Evolutionary conservation across 192 early-diverging fungal species (phyloP), one percentile per base, ranked within the genome.

Genomic region (Mortierella alpina): DNA sequence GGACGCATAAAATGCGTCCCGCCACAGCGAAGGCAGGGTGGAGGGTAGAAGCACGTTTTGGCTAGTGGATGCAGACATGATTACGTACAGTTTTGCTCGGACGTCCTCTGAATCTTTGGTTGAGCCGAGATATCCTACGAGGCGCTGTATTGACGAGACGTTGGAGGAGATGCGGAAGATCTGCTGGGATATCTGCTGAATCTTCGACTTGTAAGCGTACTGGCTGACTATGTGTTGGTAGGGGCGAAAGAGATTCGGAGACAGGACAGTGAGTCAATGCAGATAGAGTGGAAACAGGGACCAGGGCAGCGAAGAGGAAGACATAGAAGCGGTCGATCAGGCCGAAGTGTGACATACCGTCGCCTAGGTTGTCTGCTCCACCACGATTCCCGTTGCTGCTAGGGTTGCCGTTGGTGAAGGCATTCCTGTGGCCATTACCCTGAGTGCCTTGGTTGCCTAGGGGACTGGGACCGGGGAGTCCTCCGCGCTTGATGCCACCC

Each of bases 111-210:
- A 93, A 69, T 98, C 96, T 63, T 90, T 90, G 44, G 78, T 47
- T 1, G 93, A 91, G 39, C 96, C 95, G 53, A 97, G 85, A 54
- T 90, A 91, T 9, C 84, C 84, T 11, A 97, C 92, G 1, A 95
- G 86, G 17, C 91, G 89, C 47, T 96, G 90, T 45, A 97, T 95
- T 67, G 89, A 89, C 7, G 93, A 91, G 5, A 96, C 92, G 75
- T 93, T 95, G 71, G 89, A 91, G 57, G 95, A 95, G 68, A 98
- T 95, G 44, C 89, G 88, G 78, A 97, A 97, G 47, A 98, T 87
- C 71, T 93, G 88, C 61, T 95, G 92, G 9, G 95, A 96, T 9
- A 95, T 87, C 53, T 89, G 86, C 42, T 94, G 65, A 42, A 68
- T 55, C 60, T 68, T 80, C 9, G 65, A 23, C 15, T 68, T 18